A percentile compares a stretch with the other conserved stretches of the same genome.
These are phyloP conservation scores for Viola pubescens DNA, from an alignment of 441 rosid genomes.

Conservation along the genomic window DNA sequence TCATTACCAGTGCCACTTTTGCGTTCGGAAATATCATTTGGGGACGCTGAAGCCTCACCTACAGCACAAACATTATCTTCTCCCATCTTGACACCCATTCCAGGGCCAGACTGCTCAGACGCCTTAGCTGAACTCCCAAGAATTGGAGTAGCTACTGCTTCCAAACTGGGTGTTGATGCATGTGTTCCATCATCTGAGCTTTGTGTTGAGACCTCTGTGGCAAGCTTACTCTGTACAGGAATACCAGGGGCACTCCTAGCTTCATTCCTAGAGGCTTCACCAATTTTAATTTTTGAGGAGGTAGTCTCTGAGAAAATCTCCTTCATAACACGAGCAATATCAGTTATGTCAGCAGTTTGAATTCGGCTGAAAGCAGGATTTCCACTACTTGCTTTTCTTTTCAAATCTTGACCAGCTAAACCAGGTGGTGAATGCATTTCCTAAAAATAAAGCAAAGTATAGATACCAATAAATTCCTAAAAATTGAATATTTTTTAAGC, in stretches of 20 bases:
- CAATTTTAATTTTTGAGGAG: conserved; percentile 40
- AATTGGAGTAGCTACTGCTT: conserved; percentile 18
- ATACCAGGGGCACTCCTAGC: conserved; percentile 18
- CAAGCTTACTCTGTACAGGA: conserved; percentile 22
- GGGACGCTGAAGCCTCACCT: conserved; percentile 9
- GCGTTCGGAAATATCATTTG: conserved; percentile 14
- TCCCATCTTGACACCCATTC: conserved; percentile 12
- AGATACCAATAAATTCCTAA: background rate
- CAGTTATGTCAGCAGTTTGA: conserved; percentile 59
- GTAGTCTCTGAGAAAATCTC: conserved; percentile 70
- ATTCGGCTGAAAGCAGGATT: conserved; percentile 35
- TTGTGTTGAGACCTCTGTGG: conserved; percentile 24
- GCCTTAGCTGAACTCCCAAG: conserved; percentile 16
- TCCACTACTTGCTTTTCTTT: conserved; percentile 32
- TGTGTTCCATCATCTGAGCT: conserved; percentile 17
- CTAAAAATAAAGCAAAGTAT: conserved; percentile 6
- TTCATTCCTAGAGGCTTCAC: conserved; percentile 35
- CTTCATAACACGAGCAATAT: conserved; percentile 83
- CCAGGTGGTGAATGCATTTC: conserved; percentile 23
- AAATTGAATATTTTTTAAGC: background rate
- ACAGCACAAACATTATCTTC: conserved; percentile 8
- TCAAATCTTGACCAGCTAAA: conserved; percentile 32
- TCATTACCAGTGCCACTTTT: conserved; percentile 17
- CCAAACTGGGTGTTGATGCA: conserved; percentile 13
- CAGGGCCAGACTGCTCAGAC: conserved; percentile 18